Percentiles rank a stretch among this genome's conserved stretches.
phyloP scores from a whole-genome alignment of 805 yeast genomes.

The Ogataea corticis region DNA sequence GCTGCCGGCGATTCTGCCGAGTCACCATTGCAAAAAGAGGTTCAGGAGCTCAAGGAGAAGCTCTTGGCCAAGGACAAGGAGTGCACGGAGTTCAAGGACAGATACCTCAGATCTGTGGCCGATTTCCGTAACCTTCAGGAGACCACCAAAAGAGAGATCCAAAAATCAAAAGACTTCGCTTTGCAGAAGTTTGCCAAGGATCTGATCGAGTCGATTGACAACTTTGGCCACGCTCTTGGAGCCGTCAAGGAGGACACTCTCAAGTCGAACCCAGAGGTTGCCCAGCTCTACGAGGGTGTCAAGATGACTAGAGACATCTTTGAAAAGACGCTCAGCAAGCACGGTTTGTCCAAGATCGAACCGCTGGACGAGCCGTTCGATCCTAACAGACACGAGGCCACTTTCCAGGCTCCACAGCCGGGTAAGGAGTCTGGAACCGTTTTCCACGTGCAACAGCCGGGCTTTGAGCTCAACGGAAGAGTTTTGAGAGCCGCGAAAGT shows the following conservation, averaged over 20 bases:
- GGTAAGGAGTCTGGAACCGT: slow-evolving; percentile 91
- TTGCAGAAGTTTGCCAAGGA: slow-evolving; percentile 91
- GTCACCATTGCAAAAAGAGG: slow-evolving; percentile 33
- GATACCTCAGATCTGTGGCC: slow-evolving; percentile 79
- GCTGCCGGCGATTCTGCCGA: slow-evolving; percentile 15
- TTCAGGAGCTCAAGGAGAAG: slow-evolving; percentile 50
- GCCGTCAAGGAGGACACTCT: slow-evolving; percentile 67
- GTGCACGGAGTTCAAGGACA: slow-evolving; percentile 77
- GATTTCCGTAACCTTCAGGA: slow-evolving; percentile 93
- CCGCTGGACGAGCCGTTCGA: slow-evolving; percentile 86
- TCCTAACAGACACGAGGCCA: slow-evolving; percentile 91
- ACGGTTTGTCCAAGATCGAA: slow-evolving; percentile 78
- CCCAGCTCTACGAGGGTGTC: slow-evolving; percentile 82
- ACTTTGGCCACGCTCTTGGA: slow-evolving; percentile 81
- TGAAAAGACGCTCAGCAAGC: slow-evolving; percentile 76
- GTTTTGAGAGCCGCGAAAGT: slow-evolving; percentile 95
- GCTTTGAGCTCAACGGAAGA: slow-evolving; percentile 81
- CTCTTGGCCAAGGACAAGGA: slow-evolving; percentile 67
- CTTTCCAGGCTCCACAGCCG: slow-evolving; percentile 83
- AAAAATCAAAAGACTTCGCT: slow-evolving; percentile 87
- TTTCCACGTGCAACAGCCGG: slow-evolving; percentile 89
- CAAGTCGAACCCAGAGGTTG: slow-evolving; percentile 60
- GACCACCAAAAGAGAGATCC: slow-evolving; percentile 81
- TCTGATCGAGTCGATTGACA: slow-evolving; percentile 84
- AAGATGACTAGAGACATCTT: slow-evolving; percentile 85